Evolutionary conservation across 148 eudicot species (phyloP).

Genomic region (Diospyros lotus): DNA sequence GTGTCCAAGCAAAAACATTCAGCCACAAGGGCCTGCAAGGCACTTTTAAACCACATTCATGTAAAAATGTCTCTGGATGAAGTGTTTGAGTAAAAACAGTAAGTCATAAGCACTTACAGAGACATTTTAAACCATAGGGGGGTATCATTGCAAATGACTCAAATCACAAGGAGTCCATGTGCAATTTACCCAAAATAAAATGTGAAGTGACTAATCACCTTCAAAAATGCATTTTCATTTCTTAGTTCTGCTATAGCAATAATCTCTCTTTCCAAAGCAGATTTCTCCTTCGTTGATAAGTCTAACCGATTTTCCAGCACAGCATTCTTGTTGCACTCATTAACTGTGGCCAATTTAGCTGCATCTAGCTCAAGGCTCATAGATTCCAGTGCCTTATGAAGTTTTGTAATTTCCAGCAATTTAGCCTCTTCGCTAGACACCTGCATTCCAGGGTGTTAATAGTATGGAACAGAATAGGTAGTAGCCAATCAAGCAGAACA

Average conservation of each 20-base stretch:
- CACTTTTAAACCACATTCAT: too few relatives aligned
- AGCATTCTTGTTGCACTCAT: constrained; percentile 58
- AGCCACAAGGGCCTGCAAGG: too few relatives aligned
- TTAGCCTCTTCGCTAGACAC: constrained; percentile 80
- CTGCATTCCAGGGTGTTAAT: constrained; percentile 36
- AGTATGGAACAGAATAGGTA: neutral
- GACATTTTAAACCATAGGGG: too few relatives aligned
- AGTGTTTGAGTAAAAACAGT: too few relatives aligned
- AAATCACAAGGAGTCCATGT: too few relatives aligned
- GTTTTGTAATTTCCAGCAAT: constrained; percentile 62
- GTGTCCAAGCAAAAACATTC: too few relatives aligned
- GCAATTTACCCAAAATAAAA: neutral
- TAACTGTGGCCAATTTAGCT: constrained; percentile 68
- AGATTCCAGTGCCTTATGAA: constrained; percentile 59
- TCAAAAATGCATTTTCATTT: constrained; percentile 58
- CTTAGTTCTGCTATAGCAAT: constrained; percentile 46
- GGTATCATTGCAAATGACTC: too few relatives aligned
- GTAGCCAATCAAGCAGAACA: neutral
- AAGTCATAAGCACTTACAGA: too few relatives aligned
- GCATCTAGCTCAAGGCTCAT: constrained; percentile 64
- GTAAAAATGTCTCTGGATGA: too few relatives aligned
- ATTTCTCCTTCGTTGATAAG: constrained; percentile 58
- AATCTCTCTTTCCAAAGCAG: constrained; percentile 58
- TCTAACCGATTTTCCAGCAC: constrained; percentile 61
- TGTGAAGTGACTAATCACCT: constrained; percentile 34